phyloP scores from a whole-genome alignment of 2,329 filamentous ascomycete genomes.

The Dothidotthia symphoricarpi region DNA sequence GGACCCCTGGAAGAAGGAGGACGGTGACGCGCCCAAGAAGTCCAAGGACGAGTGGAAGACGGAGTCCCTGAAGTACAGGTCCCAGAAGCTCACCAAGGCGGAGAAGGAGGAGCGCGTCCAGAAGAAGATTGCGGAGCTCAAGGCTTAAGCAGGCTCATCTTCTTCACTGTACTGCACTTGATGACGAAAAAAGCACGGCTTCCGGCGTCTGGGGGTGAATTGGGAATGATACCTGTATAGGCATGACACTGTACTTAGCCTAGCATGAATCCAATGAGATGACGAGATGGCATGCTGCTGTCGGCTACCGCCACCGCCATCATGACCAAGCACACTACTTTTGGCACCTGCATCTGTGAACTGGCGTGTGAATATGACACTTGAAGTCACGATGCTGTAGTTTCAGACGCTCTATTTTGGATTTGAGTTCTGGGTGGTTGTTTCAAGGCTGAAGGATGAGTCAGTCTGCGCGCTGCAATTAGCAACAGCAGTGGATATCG shows the following conservation, averaged over 20 bases:
- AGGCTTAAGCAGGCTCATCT: conserved; percentile 41
- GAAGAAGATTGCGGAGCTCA: conserved; percentile 85
- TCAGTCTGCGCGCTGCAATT: no score
- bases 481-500: no score
- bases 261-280: conserved; percentile 32
- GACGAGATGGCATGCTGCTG: conserved; percentile 29
- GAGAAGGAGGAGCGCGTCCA: conserved; percentile 82
- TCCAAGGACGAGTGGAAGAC: conserved; percentile 95
- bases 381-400: no score
- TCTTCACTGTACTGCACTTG: conserved; percentile 17
- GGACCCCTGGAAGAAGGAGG: conserved; percentile 94
- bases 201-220: conserved; percentile 38
- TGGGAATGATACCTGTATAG: conserved; percentile 29
- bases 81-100: conserved; percentile 73
- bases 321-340: no score
- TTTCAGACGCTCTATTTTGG: no score
- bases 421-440: no score
- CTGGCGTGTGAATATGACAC: no score
- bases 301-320: conserved; percentile 13
- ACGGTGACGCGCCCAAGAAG: conserved; percentile 79
- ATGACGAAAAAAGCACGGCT: conserved; percentile 38
- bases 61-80: conserved; percentile 87
- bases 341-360: no score
- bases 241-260: conserved; percentile 34
- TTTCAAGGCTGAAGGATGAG: no score